Conservation (phyloP, 768 basidiomycete genomes). For the Gloeopeniophorella convolvens region DNA sequence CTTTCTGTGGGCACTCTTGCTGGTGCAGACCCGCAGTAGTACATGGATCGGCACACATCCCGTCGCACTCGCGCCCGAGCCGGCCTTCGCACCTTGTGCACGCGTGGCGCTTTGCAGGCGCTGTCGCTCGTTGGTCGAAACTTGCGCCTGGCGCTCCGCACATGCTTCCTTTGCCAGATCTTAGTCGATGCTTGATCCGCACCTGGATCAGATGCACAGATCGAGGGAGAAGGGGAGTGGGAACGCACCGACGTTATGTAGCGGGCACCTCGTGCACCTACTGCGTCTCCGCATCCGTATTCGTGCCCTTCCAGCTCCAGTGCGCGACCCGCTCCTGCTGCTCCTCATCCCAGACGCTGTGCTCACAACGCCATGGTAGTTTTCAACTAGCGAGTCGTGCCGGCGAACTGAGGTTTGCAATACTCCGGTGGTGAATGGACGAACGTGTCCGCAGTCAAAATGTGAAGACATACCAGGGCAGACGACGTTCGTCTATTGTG, state of each 20-base stretch:
- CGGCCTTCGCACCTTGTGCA: conserved; percentile 31
- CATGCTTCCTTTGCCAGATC: conserved; percentile 75
- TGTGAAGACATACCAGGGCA: too few species aligned
- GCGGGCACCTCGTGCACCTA: conserved; percentile 90
- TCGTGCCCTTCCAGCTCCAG: conserved; percentile 89
- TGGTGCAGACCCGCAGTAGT: too few species aligned
- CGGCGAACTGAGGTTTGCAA: too few species aligned
- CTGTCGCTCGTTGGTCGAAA: conserved; percentile 82
- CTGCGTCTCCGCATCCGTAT: conserved; percentile 76
- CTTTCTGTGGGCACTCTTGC: too few species aligned
- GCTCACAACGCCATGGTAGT: conserved; percentile 77
- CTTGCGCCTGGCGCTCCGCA: conserved; percentile 70
- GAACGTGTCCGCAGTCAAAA: too few species aligned
- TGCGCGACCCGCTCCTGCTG: conserved; percentile 85
- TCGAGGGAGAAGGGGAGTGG: too few species aligned
- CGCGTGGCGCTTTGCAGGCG: conserved; percentile 64
- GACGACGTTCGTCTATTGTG: too few species aligned
- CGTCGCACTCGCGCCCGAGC: conserved; percentile 13
- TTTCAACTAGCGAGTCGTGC: too few species aligned
- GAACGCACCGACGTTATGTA: conserved; percentile 76
- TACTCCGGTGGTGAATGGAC: too few species aligned
- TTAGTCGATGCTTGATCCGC: conserved; percentile 68
- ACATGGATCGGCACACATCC: too few species aligned
- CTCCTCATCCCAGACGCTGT: conserved; percentile 91
- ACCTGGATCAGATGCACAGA: too few species aligned